Conservation (phyloP, 1,284 basidiomycete genomes). For the Cryptococcus neoformans region DNA sequence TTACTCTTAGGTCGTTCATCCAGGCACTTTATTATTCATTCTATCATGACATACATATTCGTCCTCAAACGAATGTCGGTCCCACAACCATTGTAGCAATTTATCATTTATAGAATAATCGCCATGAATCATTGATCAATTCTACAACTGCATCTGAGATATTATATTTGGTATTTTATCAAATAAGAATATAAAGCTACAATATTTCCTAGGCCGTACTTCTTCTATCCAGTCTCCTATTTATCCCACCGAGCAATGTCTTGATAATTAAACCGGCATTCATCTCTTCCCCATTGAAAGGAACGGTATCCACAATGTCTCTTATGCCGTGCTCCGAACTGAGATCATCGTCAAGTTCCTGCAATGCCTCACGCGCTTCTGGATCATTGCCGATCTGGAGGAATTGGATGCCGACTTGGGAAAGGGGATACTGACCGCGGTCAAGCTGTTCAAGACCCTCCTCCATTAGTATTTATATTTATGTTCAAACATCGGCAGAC, state of each 20-base stretch:
- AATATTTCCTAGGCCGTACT: neutral
- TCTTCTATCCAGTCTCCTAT: conserved; percentile 29
- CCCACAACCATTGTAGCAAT: too few species aligned
- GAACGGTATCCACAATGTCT: conserved; percentile 42
- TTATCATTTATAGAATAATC: too few species aligned
- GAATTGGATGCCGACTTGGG: conserved; percentile 49
- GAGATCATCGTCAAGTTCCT: conserved; percentile 41
- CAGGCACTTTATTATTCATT: too few species aligned
- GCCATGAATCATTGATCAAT: too few species aligned
- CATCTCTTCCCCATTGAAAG: conserved; percentile 26
- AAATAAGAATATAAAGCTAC: too few species aligned
- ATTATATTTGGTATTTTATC: too few species aligned
- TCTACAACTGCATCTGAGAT: too few species aligned
- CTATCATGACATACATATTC: too few species aligned
- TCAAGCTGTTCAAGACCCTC: conserved; percentile 26
- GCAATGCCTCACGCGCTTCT: conserved; percentile 34
- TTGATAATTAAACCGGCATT: conserved; percentile 31
- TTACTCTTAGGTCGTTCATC: too few species aligned
- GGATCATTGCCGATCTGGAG: conserved; percentile 45
- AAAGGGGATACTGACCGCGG: conserved; percentile 40
- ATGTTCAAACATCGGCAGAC: too few species aligned
- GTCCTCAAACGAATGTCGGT: too few species aligned
- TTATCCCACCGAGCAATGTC: conserved; percentile 38
- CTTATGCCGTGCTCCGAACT: conserved; percentile 27
- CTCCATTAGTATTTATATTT: too few species aligned